Evolutionary conservation across 164 flowering plant species (phyloP).

Genomic region (Vitis amurensis): DNA sequence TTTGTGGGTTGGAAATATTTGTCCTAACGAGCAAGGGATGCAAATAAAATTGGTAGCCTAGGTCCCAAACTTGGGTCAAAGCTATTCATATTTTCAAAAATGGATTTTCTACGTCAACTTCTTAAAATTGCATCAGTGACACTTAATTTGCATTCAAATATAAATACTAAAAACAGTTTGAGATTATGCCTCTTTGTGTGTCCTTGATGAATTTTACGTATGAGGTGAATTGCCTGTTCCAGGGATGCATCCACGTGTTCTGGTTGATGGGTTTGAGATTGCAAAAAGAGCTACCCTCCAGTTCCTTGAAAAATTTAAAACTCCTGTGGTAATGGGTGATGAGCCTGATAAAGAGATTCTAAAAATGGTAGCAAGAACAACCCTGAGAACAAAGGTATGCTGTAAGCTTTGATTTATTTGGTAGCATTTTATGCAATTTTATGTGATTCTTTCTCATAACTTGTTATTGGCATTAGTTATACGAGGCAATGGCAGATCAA

Average conservation of each 20-base stretch:
- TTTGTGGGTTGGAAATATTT: too few species aligned
- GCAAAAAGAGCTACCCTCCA: conserved; percentile 95
- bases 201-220: neutral
- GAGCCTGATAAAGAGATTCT: conserved; percentile 93
- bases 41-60: too few species aligned
- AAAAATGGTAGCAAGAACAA: conserved; percentile 97
- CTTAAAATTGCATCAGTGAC: too few species aligned
- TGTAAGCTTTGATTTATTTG: neutral
- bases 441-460: neutral
- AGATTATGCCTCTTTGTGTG: conserved; percentile 1
- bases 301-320: conserved; percentile 91
- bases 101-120: too few species aligned
- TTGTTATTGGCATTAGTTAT: conserved; percentile 38
- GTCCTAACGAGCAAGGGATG: too few species aligned
- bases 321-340: conserved; percentile 85
- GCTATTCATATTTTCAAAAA: too few species aligned
- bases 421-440: neutral
- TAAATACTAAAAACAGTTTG: neutral
- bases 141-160: too few species aligned
- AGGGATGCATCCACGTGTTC: conserved; percentile 99
- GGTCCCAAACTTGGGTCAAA: too few species aligned
- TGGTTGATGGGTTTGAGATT: conserved; percentile 99
- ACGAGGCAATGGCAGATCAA: conserved; percentile 94
- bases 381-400: conserved; percentile 88
- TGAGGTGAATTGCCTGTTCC: conserved; percentile 11